Evolutionary conservation across 2,329 filamentous ascomycete species (phyloP), one percentile per base, ranked within the genome.

Genomic region (Xylaria sp.): DNA sequence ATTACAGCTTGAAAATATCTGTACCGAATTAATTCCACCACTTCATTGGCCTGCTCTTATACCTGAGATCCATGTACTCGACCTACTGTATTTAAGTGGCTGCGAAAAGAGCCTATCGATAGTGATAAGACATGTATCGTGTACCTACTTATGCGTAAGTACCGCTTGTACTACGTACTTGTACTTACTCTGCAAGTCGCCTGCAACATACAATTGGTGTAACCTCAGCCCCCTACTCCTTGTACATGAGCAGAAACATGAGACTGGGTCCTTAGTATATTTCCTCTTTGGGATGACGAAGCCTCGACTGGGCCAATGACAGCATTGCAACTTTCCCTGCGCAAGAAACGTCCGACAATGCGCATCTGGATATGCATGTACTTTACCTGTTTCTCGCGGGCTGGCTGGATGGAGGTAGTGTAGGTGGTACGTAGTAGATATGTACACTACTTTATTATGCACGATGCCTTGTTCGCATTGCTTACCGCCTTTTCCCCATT

Each of bases 401-500:
- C 27, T 50, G 55, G 56, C 39, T 51, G 56, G 50, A 29, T 39
- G 51, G 51, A 50, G 25, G 45, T 15, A 31, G n/a, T 39, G 54
- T 29, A 6, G 49, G 54, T 29, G 7, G 49, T 61, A 61, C 47
- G 25, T 3, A 45, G 62, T 22, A 54, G 7, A 13, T 27, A 45
- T 25, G 33, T 36, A 36, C 9, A 10, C 31, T 3, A 11, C 7
- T 25, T 36, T 29, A 31, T 20, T 13, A 47, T 58, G 63, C 56
- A 58, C 51, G 38, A 62, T 62, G 47, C 59, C 33, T 63, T 56
- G 49, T 64, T 59, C 36, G 57, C 61, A 25, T 50, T 61, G 65
- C 65, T 70, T 70, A 70, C 68, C 68, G 68, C 68, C 68, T 70
- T 68, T 70, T 45, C 27, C 50, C 65, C 60, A 59, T 56, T 49